Base-by-base conservation (phyloP, 129 eudicot species). In the Saussurea involucrata region DNA sequence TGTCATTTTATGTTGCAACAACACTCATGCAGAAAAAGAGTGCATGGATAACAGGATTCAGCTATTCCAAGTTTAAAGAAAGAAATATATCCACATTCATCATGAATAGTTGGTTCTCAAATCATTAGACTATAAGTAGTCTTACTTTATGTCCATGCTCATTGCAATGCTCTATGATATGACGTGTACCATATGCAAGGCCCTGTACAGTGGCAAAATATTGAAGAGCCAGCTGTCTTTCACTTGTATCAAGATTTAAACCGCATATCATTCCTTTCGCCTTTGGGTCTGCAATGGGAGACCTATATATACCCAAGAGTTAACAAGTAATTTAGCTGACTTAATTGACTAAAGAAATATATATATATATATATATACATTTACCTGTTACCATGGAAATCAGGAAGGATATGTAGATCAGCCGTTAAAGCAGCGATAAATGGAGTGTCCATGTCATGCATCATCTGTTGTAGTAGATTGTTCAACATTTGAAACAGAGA, bases 351-450 rank as follows among this genome's bases (percentile, higher is more conserved):
- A 60, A 10, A 44, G 24, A 42, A 31, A n/a, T 15, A 68, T 1
- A 60, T 21, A 49, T 24, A 25, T 65, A n/a, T 40, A 64, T 58
- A 69, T 20, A 57, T 69, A 28, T 33, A 40, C 49, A 37, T 74
- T 40, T 83, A 95, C 99, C 99, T 92, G 91, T 95, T 95, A 76
- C 99, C 99, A 76, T 95, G 99, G 76, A 95, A 95, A 66, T 95
- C 99, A 33, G 99, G 99, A 79, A 95, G 96, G 61, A 95, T 76
- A 37, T 95, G 99, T 17, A 92, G 79, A 76, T 95, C 95, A 46
- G 76, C 73, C 6, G 99, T 95, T 87, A 95, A 85, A 78, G 97
- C 85, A 71, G 99, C 92, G 44, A 92, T 66, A 84, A 95, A 92
- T 37, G 92, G 95, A 80, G 86, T 71, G 9, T 83, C 90, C 72